Evolutionary conservation across 352 stramenopile genomes (phyloP), one percentile per base, ranked within the genome.

Genomic region (Pythium rhizo-oryzae): DNA sequence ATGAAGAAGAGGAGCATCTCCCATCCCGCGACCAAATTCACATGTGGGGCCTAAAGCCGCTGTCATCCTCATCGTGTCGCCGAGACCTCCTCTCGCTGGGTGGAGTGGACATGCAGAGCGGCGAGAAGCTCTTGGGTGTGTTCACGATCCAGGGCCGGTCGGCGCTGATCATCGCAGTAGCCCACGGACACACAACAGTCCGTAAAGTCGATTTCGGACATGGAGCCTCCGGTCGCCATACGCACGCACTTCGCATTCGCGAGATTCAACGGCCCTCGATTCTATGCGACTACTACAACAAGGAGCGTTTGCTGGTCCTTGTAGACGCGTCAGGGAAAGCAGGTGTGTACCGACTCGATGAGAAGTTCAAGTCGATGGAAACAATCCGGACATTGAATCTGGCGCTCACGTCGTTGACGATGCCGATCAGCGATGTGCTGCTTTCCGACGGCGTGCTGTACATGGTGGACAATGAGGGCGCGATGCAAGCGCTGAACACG

Each of bases 311-410:
- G 55, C 23, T 62, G 1, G 41, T 62, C 1, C 37, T 65, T 2
- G 58, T 39, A 0, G 28, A 56, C 12, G 46, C 33, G 7, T 19
- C 28, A 1, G 58, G 46, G 15, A 57, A 52, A 25, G 46, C 30
- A 4, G 46, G 44, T 35, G n/a, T 65, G 28, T 65, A 57, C 23
- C 28, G 58, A 33, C 47, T 65, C 4, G 46, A 65, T n/a, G 58
- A 65, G n/a, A 51, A 52, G 8, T 56, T 65, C n/a, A 41, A 41
- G 21, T 44, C 24, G 8, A 58, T 65, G 58, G 58, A 65, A 19
- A 39, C n/a, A 4, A 25, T 65, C 4, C 58, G 58, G 23, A 55
- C 58, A 6, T 19, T 65, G 28, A 24, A 65, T 39, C 4, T 65
- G 21, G 30, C 46, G 28, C 46, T 39, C 4, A 65, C 58, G 0